Evolutionary conservation across 176 grass and related monocot genomes (phyloP).

Genomic region (Melocanna baccifera): DNA sequence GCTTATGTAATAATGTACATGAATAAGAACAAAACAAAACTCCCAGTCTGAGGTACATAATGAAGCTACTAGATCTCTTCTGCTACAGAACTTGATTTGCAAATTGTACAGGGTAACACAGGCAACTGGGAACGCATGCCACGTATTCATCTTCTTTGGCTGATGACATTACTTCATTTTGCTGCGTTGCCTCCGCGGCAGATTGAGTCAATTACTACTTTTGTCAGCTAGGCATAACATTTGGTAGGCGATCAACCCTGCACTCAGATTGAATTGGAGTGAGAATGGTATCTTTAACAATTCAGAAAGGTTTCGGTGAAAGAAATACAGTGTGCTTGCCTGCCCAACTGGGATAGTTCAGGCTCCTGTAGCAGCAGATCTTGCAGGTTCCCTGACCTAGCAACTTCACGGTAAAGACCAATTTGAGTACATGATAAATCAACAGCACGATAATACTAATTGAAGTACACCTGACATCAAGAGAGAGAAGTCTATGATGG

Average conservation of each 20-base stretch:
- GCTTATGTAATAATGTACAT: neutral
- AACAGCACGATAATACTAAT: no score
- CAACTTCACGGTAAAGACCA: no score
- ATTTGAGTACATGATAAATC: no score
- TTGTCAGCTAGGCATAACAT: neutral
- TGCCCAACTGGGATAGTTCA: conserved; percentile 63
- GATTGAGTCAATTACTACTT: neutral
- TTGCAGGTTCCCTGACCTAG: no score
- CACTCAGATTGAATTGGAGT: conserved; percentile 24
- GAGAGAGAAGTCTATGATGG: no score
- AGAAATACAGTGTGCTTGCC: conserved; percentile 39
- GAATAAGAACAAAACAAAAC: neutral
- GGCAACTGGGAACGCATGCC: neutral
- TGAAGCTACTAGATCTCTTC: neutral
- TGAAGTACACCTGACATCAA: no score
- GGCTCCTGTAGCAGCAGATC: conserved; percentile 72
- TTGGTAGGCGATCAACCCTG: conserved; percentile 60
- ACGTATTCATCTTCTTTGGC: neutral
- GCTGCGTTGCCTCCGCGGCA: neutral
- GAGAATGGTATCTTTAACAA: neutral
- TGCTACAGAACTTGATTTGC: neutral
- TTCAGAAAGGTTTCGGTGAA: conserved; percentile 1
- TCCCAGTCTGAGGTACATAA: neutral
- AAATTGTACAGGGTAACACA: conserved; percentile 24
- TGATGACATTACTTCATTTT: neutral